Base-by-base conservation (phyloP, 2,329 filamentous ascomycete genomes). In the Aspergillus sp. region DNA sequence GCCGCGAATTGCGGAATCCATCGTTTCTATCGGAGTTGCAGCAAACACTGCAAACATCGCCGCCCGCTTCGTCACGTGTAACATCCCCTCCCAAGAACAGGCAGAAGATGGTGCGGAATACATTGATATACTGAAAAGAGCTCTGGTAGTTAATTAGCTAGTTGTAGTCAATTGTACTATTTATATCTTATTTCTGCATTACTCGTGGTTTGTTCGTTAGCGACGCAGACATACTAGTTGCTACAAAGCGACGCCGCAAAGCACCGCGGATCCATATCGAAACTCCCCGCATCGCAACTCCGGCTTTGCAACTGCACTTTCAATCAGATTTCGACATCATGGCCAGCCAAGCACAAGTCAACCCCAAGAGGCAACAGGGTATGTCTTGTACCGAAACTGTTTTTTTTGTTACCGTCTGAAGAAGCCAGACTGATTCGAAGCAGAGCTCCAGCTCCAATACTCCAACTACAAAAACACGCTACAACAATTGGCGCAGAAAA, bases 401-500 rank as follows among this genome's bases (percentile, higher is more conserved):
- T 15, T 13, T 4, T 4, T 4, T 13, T 45, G 36, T 23, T 9
- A 4, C 1, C n/a, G 32, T 13, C 19, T 32, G 19, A 32, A n/a
- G 4, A 25, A 28, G 19, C 17, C 36, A 57, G 45, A 41, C 63
- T 68, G 57, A 69, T 49, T 3, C n/a, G 9, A 25, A 47, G 50
- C 64, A 82, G 80, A 82, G 73, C 75, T 82, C 57, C 80, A 82
- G 68, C 68, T 73, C 55, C 80, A 82, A 65, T 83, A 82, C 69
- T 75, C 78, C 43, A 82, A 78, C 66, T 83, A 85, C 82, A 89
- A 89, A 72, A 87, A 85, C 71, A 87, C 83, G 36, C 85, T 99
- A 60, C 94, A 98, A 79, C 91, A 95, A 73, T 88, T 99, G 71
- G 95, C 95, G 30, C 89, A 92, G 73, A 98, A 97, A 78, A 97